Percentiles rank a stretch among this genome's conserved stretches.
phyloP scores from a whole-genome alignment of 345 rosid species.

The Eucalyptus coolabah region DNA sequence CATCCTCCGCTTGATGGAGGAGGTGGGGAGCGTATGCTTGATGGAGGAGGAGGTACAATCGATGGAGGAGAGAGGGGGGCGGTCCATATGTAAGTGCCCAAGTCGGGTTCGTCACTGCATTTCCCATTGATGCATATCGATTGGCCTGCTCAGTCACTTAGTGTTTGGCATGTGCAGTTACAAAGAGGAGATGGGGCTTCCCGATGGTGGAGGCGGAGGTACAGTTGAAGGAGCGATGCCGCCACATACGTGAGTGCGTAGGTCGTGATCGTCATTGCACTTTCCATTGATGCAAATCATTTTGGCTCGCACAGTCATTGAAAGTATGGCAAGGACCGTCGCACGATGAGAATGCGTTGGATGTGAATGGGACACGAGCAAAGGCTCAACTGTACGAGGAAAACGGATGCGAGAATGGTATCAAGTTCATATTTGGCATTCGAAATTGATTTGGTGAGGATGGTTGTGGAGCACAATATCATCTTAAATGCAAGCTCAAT shows the following conservation, averaged over 20 bases:
- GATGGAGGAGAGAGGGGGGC: not conserved
- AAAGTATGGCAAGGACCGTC: conserved; percentile 4
- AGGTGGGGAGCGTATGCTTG: not conserved
- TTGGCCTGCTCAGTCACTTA: conserved; percentile 12
- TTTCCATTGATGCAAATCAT: conserved; percentile 18
- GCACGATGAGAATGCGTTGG: not conserved
- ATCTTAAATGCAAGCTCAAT: not conserved
- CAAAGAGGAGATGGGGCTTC: not conserved
- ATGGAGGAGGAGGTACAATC: not conserved
- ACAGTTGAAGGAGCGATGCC: not conserved
- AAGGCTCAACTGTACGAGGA: not conserved
- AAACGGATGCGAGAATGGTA: not conserved
- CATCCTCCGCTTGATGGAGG: not conserved
- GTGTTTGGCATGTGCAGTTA: conserved; percentile 3
- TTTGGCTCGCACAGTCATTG: conserved; percentile 18
- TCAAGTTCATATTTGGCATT: not conserved
- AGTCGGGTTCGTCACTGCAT: conserved; percentile 21
- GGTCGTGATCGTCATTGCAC: conserved; percentile 16
- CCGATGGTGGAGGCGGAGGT: not conserved
- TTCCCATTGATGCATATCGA: conserved; percentile 16
- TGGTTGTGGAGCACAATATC: not conserved
- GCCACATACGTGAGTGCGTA: conserved; percentile 7
- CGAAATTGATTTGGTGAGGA: not conserved
- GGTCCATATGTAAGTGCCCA: conserved; percentile 9
- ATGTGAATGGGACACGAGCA: not conserved